These are phyloP conservation scores for Dichotomocladium elegans DNA, from an alignment of 371 early-diverging fungal species.

Conservation along the genomic window DNA sequence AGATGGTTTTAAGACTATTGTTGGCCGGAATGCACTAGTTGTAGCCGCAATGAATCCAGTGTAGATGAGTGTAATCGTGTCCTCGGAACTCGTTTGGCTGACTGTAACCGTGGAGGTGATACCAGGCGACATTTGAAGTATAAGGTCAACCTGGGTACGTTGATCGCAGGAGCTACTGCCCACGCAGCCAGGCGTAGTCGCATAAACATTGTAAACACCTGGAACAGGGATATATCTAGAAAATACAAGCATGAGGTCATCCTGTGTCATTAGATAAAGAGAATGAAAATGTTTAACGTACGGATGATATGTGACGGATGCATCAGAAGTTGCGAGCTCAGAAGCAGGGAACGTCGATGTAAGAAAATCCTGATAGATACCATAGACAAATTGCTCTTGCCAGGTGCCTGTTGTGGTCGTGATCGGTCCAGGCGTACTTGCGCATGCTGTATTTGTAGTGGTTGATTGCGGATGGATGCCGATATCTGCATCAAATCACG, in stretches of 20 bases:
- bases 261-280: background rate
- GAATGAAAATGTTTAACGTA: conserved; percentile 7
- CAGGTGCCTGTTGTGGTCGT: conserved; percentile 33
- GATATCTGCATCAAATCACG: conserved; percentile 25
- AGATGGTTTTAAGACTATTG: conserved; percentile 16
- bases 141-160: conserved; percentile 47
- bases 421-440: conserved; percentile 8
- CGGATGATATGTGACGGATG: conserved; percentile 53
- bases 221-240: conserved; percentile 51
- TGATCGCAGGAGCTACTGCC: conserved; percentile 51
- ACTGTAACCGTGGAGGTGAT: conserved; percentile 24
- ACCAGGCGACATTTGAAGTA: conserved; percentile 37
- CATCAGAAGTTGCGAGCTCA: conserved; percentile 26
- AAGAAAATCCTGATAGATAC: conserved; percentile 38
- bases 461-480: conserved; percentile 39
- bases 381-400: conserved; percentile 27
- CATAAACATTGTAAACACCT: conserved; percentile 61
- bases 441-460: conserved; percentile 21
- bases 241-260: no score
- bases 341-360: conserved; percentile 28
- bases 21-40: conserved; percentile 23
- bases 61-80: conserved; percentile 44
- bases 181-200: conserved; percentile 67
- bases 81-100: conserved; percentile 37
- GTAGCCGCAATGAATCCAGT: conserved; percentile 43